Conservation (phyloP, 768 basidiomycete species). For the Naganishia vaughanmartiniae region DNA sequence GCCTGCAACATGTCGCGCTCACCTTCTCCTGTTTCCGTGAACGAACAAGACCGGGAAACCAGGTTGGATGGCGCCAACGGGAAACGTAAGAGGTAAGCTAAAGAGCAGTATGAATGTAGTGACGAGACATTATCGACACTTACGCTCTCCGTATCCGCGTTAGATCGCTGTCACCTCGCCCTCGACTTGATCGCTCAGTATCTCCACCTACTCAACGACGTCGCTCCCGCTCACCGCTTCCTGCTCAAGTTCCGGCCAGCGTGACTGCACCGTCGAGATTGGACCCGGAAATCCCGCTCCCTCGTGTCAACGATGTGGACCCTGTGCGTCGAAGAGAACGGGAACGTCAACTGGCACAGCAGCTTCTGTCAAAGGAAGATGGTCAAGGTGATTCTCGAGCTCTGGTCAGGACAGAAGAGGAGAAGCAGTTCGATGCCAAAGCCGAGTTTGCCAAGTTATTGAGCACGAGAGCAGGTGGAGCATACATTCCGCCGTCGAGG, state of each 20-base stretch:
- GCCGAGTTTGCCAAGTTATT: slow-evolving; percentile 88
- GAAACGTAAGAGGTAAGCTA: slow-evolving; percentile 37
- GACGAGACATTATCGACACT: not conserved
- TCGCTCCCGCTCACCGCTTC: slow-evolving; percentile 45
- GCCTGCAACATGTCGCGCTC: slow-evolving; percentile 27
- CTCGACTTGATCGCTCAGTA: slow-evolving; percentile 39
- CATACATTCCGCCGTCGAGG: slow-evolving; percentile 93
- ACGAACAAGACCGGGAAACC: not conserved
- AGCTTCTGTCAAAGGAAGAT: slow-evolving; percentile 65
- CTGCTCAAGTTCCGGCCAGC: slow-evolving; percentile 31
- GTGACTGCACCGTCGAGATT: slow-evolving; percentile 25
- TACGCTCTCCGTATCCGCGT: not conserved
- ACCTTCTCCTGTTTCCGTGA: slow-evolving; percentile 26
- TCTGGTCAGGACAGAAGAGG: slow-evolving; percentile 50
- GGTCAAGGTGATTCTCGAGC: slow-evolving; percentile 40
- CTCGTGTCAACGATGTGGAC: slow-evolving; percentile 68
- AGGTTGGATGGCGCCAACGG: slow-evolving; percentile 14
- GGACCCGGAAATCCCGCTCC: slow-evolving; percentile 51
- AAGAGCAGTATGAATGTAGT: not conserved
- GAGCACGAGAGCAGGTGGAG: slow-evolving; percentile 78
- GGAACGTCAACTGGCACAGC: slow-evolving; percentile 72
- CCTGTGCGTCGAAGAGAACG: slow-evolving; percentile 72
- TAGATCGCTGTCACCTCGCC: slow-evolving; percentile 48
- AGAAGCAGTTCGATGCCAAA: slow-evolving; percentile 63
- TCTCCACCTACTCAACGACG: slow-evolving; percentile 50